These are phyloP conservation scores for Syzygium jambos DNA, from an alignment of 345 rosid species.

Conservation along the genomic window DNA sequence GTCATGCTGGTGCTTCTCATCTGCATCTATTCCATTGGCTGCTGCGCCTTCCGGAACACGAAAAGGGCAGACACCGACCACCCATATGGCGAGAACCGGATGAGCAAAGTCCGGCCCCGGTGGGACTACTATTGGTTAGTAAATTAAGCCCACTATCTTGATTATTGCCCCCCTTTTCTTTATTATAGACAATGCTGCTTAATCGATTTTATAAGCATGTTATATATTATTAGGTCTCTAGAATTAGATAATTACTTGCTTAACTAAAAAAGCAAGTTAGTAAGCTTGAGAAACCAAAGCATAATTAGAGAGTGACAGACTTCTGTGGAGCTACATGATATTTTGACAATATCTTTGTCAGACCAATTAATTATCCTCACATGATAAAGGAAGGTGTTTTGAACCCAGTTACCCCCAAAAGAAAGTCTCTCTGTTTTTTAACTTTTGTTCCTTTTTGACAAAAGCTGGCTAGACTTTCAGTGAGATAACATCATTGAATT, in stretches of 20 bases:
- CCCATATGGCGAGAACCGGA: slow-evolving; percentile 74
- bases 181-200: background rate
- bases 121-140: slow-evolving; percentile 81
- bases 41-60: slow-evolving; percentile 78
- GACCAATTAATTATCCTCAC: background rate
- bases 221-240: background rate
- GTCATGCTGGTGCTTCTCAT: slow-evolving; percentile 67
- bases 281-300: background rate
- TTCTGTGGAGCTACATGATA: background rate
- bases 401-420: background rate
- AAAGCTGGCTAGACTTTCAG: background rate
- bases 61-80: slow-evolving; percentile 66
- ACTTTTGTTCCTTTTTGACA: background rate
- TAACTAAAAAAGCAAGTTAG: background rate
- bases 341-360: background rate
- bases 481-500: background rate
- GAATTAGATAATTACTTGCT: background rate
- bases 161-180: background rate
- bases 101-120: slow-evolving; percentile 80
- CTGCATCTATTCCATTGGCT: slow-evolving; percentile 66
- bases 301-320: background rate
- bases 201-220: background rate
- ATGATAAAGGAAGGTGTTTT: background rate
- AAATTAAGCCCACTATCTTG: background rate
- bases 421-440: background rate